A percentile compares a stretch with the other conserved stretches of the same genome.
These are phyloP conservation scores for Stenogyne calaminthoides DNA, from an alignment of 305 asterid genomes.

Conservation along the genomic window DNA sequence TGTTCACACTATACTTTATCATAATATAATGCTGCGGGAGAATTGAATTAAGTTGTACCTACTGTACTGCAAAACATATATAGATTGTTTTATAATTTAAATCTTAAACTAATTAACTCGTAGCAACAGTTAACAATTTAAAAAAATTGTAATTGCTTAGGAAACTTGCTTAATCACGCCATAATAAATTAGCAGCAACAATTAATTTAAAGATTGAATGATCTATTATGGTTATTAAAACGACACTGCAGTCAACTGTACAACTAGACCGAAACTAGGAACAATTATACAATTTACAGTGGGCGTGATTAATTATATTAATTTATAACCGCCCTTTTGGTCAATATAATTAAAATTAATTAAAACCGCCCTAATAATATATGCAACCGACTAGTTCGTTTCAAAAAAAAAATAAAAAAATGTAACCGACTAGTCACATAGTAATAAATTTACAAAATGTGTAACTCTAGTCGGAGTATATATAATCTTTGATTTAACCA, in stretches of 20 bases:
- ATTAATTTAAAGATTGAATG: not conserved
- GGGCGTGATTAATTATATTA: conserved; percentile 23
- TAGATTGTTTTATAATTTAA: not conserved
- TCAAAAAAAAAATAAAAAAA: no score
- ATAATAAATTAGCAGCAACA: not conserved
- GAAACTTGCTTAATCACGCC: not conserved
- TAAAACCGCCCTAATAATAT: conserved; percentile 68
- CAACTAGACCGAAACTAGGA: conserved; percentile 20
- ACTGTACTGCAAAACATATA: conserved; percentile 21
- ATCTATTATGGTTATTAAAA: not conserved
- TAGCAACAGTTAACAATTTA: not conserved
- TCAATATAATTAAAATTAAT: conserved; percentile 46
- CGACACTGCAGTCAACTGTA: conserved; percentile 24
- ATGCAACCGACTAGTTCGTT: conserved; percentile 51
- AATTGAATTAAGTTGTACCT: conserved; percentile 7
- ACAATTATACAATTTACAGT: conserved; percentile 16
- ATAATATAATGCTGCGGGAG: not conserved
- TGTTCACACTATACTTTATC: no score
- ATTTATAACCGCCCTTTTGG: conserved; percentile 4
- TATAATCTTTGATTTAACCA: conserved; percentile 37
- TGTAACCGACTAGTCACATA: no score
- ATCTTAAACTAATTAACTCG: conserved; percentile 21
- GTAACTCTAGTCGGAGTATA: conserved; percentile 33
- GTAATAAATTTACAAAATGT: conserved; percentile 33
- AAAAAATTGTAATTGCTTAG: not conserved